phyloP scores from a whole-genome alignment of 2,329 filamentous ascomycete species.

The Pyrenochaeta sp. region DNA sequence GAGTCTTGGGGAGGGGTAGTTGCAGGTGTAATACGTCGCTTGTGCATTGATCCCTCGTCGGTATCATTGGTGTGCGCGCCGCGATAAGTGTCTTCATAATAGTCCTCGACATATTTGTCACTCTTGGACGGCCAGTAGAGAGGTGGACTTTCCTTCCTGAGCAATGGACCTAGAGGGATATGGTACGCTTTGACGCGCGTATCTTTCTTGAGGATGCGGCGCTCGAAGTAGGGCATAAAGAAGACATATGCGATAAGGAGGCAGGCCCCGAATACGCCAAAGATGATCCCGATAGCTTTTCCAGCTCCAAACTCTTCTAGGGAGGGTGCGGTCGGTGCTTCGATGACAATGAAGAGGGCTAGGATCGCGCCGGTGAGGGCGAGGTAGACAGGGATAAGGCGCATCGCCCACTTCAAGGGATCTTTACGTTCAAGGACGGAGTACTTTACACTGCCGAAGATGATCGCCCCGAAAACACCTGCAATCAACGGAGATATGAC shows the following conservation, averaged over 20 bases:
- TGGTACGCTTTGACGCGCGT: constrained; percentile 17
- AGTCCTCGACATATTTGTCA: constrained; percentile 47
- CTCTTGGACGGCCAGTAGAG: constrained; percentile 51
- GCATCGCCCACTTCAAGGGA: constrained; percentile 56
- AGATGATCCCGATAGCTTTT: constrained; percentile 10
- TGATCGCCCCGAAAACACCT: constrained; percentile 53
- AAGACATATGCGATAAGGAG: constrained; percentile 15
- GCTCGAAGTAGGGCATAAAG: constrained; percentile 20
- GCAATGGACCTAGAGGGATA: constrained; percentile 43
- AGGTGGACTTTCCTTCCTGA: constrained; percentile 45
- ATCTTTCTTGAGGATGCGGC: constrained; percentile 14
- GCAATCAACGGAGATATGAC: constrained; percentile 57
- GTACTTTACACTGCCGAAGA: constrained; percentile 59
- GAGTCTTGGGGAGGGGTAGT: too few relatives aligned
- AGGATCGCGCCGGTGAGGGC: constrained; percentile 56
- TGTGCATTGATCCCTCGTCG: too few relatives aligned
- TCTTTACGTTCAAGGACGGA: constrained; percentile 56
- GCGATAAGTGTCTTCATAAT: constrained; percentile 45
- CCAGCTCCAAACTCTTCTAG: constrained; percentile 20
- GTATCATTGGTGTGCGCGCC: too few relatives aligned
- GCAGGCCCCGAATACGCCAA: constrained; percentile 10
- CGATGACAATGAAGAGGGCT: constrained; percentile 65
- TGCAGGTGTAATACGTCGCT: neutral
- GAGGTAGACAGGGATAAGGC: constrained; percentile 56
- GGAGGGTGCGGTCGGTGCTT: constrained; percentile 37